Evolutionary conservation across 441 rosid genomes (phyloP).

Genomic region (Sinapis alba): DNA sequence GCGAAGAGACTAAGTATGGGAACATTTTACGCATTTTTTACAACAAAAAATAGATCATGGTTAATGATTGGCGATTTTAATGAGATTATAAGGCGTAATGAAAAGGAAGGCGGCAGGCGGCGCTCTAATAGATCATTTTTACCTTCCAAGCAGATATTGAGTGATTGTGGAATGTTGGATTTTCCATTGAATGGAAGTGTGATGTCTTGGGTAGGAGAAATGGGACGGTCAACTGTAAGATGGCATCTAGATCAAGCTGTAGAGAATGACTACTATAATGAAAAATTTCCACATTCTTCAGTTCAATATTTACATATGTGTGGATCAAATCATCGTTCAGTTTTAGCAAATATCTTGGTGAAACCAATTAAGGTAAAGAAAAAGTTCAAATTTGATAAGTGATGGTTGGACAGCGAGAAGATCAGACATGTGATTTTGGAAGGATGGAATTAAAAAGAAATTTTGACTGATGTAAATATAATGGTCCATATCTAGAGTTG

Average conservation of each 20-base stretch:
- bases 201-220: neutral
- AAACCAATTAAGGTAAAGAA: neutral
- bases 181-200: neutral
- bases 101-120: no score
- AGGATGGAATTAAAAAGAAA: neutral
- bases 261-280: neutral
- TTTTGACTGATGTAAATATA: no score
- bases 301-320: neutral
- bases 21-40: no score
- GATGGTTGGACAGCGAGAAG: neutral
- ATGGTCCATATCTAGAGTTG: neutral
- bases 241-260: neutral
- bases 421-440: neutral
- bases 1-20: no score
- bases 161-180: neutral
- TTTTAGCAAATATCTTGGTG: neutral
- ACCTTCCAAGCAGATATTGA: neutral
- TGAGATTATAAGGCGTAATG: no score
- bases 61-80: no score
- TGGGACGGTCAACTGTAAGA: neutral
- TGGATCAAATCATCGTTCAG: neutral
- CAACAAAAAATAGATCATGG: no score
- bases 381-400: no score
- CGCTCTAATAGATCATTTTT: no score
- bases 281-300: neutral